Evolutionary conservation across 306 rosid genomes (phyloP).

Genomic region (Cicer arietinum): DNA sequence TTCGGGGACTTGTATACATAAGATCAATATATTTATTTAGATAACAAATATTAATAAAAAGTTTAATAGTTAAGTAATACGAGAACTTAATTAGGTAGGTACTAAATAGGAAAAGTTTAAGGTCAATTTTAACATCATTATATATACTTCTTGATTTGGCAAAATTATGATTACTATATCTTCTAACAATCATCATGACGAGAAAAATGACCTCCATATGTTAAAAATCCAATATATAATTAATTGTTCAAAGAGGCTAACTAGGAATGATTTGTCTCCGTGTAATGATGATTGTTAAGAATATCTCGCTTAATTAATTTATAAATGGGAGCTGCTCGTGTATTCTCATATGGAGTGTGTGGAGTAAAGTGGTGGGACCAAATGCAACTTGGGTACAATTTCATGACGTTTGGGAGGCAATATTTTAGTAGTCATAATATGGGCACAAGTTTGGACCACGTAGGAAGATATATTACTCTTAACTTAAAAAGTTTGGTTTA

Average conservation of each 20-base stretch:
- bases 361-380: conserved; percentile 29
- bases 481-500: no score
- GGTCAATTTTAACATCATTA: not conserved
- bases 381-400: conserved; percentile 12
- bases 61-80: no score
- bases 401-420: not conserved
- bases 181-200: not conserved
- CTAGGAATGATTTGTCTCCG: not conserved
- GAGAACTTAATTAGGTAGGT: no score
- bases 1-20: no score
- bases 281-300: conserved; percentile 29
- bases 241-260: conserved; percentile 8
- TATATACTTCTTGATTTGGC: not conserved
- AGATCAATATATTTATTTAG: no score
- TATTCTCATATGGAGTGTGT: conserved; percentile 5
- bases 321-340: not conserved
- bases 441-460: conserved; percentile 14
- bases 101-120: not conserved
- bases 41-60: no score
- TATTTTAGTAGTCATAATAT: not conserved
- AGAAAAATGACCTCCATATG: not conserved
- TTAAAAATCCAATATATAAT: not conserved
- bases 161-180: not conserved
- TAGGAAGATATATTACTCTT: not conserved
- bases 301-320: conserved; percentile 1